phyloP scores from a whole-genome alignment of 2,329 filamentous ascomycete species.

The Biscogniauxia marginata region DNA sequence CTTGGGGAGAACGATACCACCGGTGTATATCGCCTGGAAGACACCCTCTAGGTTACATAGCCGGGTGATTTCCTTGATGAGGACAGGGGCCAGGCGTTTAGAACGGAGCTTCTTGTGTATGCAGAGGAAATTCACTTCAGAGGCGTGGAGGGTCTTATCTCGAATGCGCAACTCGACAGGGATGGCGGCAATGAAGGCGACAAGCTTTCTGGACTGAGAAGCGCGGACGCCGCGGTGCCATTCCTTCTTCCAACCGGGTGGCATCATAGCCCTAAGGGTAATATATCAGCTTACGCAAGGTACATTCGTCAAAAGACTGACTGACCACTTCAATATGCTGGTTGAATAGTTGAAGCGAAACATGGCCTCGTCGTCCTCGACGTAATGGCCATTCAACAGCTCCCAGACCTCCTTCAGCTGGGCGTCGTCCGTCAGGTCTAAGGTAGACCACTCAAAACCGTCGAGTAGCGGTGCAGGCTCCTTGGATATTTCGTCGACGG shows the following conservation, averaged over 20 bases:
- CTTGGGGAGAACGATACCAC: constrained; percentile 84
- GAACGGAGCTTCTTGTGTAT: constrained; percentile 96
- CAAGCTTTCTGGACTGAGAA: constrained; percentile 77
- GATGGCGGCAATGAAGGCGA: constrained; percentile 94
- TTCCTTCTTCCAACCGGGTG: constrained; percentile 87
- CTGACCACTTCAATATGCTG: constrained; percentile 83
- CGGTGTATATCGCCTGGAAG: constrained; percentile 96
- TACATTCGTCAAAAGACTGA: constrained; percentile 4
- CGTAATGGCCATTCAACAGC: constrained; percentile 88
- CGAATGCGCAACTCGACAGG: constrained; percentile 82
- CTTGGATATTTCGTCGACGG: constrained; percentile 74
- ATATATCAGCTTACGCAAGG: constrained; percentile 3
- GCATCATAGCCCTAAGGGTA: constrained; percentile 77
- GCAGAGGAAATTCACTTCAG: constrained; percentile 97
- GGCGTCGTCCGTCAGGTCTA: constrained; percentile 76
- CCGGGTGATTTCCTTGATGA: constrained; percentile 97
- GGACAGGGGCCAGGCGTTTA: constrained; percentile 86
- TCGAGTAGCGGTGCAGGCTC: constrained; percentile 72
- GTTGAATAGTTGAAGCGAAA: constrained; percentile 96
- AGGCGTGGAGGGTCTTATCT: constrained; percentile 70
- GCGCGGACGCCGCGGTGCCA: constrained; percentile 96
- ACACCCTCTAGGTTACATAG: constrained; percentile 83
- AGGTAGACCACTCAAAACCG: constrained; percentile 91
- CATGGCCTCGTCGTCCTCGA: constrained; percentile 95
- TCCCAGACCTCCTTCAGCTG: constrained; percentile 90